Conservation (phyloP, 768 basidiomycete genomes). For the Naganishia onofrii region DNA sequence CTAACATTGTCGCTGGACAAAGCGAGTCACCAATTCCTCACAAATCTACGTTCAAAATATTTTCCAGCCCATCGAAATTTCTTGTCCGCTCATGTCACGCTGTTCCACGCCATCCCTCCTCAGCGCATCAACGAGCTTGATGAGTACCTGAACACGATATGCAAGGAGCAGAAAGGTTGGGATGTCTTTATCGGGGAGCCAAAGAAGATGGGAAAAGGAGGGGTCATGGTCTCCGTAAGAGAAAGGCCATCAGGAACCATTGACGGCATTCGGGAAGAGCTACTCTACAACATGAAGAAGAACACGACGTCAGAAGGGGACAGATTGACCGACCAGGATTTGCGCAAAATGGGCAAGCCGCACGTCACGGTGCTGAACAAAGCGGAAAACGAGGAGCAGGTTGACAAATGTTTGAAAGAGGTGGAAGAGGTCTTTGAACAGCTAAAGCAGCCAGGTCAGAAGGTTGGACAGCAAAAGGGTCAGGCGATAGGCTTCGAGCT, state of each 20-base stretch:
- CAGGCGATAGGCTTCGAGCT: constrained; percentile 41
- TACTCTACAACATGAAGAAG: constrained; percentile 33
- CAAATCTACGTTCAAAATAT: constrained; percentile 38
- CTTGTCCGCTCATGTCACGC: constrained; percentile 40
- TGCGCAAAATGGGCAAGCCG: constrained; percentile 34
- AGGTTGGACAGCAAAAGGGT: constrained; percentile 35
- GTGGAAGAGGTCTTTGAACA: constrained; percentile 36
- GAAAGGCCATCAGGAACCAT: constrained; percentile 37
- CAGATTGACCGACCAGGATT: constrained; percentile 40
- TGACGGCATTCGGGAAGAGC: constrained; percentile 33
- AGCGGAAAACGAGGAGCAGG: constrained; percentile 38
- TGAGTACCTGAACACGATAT: constrained; percentile 31
- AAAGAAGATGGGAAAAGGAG: constrained; percentile 40
- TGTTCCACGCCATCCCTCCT: constrained; percentile 42
- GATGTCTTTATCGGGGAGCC: constrained; percentile 40
- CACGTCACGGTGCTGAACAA: constrained; percentile 46
- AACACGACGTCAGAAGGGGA: constrained; percentile 33
- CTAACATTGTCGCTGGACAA: constrained; percentile 40
- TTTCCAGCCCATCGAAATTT: constrained; percentile 42
- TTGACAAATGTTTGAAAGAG: constrained; percentile 40
- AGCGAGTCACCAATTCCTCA: constrained; percentile 36
- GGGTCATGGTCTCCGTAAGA: constrained; percentile 37
- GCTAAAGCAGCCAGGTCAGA: constrained; percentile 35
- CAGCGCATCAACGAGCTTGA: constrained; percentile 38
- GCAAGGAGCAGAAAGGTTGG: constrained; percentile 32